These are phyloP conservation scores for Astragalus membranaceus DNA, from an alignment of 306 rosid genomes.

Conservation along the genomic window DNA sequence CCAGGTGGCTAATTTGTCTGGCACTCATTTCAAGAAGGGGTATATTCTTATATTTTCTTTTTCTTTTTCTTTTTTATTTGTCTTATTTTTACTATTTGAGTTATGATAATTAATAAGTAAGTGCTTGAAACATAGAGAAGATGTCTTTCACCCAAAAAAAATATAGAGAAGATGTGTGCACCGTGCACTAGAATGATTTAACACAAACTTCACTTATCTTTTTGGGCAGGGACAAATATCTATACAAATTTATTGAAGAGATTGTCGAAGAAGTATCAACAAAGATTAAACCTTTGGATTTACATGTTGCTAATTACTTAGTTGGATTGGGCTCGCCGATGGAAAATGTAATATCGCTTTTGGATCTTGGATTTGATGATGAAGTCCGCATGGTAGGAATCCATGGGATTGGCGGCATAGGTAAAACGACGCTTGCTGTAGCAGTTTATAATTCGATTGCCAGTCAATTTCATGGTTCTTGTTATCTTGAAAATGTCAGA, in stretches of 20 bases:
- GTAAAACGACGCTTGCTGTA: conserved; percentile 10
- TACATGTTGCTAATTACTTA: background rate
- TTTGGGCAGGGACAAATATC: background rate
- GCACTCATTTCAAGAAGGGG: background rate
- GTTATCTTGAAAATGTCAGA: conserved; percentile 1
- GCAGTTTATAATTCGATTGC: background rate
- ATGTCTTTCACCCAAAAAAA: too few relatives aligned
- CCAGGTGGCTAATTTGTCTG: background rate
- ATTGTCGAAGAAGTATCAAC: background rate
- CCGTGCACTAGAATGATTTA: background rate
- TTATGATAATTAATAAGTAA: background rate
- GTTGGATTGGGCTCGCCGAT: background rate
- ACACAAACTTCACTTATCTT: background rate
- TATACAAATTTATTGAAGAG: background rate
- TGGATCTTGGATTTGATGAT: background rate
- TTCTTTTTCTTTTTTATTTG: background rate
- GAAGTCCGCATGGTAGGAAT: background rate
- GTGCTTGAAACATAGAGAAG: background rate
- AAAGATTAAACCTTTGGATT: background rate
- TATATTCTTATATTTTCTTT: background rate
- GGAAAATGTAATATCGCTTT: background rate
- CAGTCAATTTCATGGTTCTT: background rate
- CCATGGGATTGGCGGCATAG: background rate
- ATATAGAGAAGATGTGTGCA: background rate
- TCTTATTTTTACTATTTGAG: background rate